Percentiles rank a stretch among this genome's conserved stretches.
Conservation (phyloP, 2,329 filamentous ascomycete genomes). For the Penicillium griseofulvum region DNA sequence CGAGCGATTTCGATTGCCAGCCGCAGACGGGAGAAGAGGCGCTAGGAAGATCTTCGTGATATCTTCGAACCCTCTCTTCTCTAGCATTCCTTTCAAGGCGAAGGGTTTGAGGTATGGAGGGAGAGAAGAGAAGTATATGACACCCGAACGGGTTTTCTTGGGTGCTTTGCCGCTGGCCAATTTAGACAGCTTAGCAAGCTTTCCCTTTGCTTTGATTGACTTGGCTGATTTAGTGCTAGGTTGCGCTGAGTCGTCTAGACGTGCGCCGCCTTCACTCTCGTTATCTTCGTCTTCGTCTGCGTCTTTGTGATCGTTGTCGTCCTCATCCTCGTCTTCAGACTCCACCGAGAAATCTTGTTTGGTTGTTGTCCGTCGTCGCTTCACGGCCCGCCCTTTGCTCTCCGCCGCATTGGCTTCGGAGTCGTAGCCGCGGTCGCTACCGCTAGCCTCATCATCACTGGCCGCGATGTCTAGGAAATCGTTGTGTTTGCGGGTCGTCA, state of each 20-base stretch:
- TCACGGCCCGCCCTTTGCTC: slow-evolving; percentile 38
- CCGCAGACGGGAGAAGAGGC: slow-evolving; percentile 32
- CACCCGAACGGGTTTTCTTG: slow-evolving; percentile 40
- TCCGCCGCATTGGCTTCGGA: slow-evolving; percentile 44
- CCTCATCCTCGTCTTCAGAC: slow-evolving; percentile 38
- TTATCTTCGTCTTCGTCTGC: slow-evolving; percentile 10
- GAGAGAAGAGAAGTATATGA: slow-evolving; percentile 47
- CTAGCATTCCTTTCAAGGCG: slow-evolving; percentile 43
- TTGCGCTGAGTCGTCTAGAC: slow-evolving; percentile 11
- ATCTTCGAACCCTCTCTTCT: slow-evolving; percentile 42
- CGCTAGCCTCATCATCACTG: slow-evolving; percentile 37
- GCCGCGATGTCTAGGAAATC: slow-evolving; percentile 40
- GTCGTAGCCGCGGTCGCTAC: slow-evolving; percentile 42
- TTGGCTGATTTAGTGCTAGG: slow-evolving; percentile 6
- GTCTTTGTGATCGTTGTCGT: slow-evolving; percentile 10
- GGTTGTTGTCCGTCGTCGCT: slow-evolving; percentile 31
- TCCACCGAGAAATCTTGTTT: slow-evolving; percentile 33
- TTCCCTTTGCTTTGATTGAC: slow-evolving; percentile 10
- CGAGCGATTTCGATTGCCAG: slow-evolving; percentile 24
- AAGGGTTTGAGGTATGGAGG: slow-evolving; percentile 50
- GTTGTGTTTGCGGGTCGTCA: slow-evolving; percentile 41
- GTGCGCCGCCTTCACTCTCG: slow-evolving; percentile 11
- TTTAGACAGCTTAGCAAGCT: slow-evolving; percentile 15
- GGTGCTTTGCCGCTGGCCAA: slow-evolving; percentile 7
- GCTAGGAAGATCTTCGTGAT: slow-evolving; percentile 47